phyloP scores from a whole-genome alignment of 208 protist species.

The Willaertia magna region DNA sequence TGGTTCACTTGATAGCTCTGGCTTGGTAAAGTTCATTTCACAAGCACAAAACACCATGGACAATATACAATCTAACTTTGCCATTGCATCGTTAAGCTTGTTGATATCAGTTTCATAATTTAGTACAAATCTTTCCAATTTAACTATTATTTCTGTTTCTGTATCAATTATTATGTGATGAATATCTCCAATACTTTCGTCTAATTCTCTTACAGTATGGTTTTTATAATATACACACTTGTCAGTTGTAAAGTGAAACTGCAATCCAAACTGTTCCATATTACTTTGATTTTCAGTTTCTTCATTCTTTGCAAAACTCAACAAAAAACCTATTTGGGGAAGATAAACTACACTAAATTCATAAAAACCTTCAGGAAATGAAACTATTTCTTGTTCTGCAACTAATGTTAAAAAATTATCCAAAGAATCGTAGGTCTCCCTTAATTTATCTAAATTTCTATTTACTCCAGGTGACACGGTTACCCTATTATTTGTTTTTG shows the following conservation, averaged over 20 bases:
- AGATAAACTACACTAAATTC: slow-evolving; percentile 6
- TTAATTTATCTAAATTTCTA: slow-evolving; percentile 12
- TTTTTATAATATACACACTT: slow-evolving; percentile 27
- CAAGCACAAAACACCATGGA: background rate
- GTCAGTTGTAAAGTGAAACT: background rate
- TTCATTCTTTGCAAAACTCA: background rate
- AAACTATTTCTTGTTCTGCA: background rate
- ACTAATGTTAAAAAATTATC: slow-evolving; percentile 13
- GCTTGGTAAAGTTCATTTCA: slow-evolving; percentile 18
- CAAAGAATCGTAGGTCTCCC: slow-evolving; percentile 12
- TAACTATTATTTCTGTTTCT: slow-evolving; percentile 13
- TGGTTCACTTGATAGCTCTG: background rate
- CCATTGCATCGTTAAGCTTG: background rate
- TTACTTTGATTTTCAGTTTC: background rate
- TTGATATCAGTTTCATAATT: background rate
- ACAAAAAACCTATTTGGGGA: slow-evolving; percentile 15
- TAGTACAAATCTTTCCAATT: background rate
- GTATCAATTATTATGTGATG: slow-evolving; percentile 19
- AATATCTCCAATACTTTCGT: slow-evolving; percentile 29
- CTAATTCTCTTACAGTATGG: slow-evolving; percentile 17
- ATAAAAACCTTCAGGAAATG: background rate
- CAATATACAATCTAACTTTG: background rate
- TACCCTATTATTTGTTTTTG: slow-evolving; percentile 6
- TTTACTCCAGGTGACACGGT: slow-evolving; percentile 9
- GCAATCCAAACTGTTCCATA: background rate